phyloP scores from a whole-genome alignment of 2,329 filamentous ascomycete genomes.

The Lojkania enalia region DNA sequence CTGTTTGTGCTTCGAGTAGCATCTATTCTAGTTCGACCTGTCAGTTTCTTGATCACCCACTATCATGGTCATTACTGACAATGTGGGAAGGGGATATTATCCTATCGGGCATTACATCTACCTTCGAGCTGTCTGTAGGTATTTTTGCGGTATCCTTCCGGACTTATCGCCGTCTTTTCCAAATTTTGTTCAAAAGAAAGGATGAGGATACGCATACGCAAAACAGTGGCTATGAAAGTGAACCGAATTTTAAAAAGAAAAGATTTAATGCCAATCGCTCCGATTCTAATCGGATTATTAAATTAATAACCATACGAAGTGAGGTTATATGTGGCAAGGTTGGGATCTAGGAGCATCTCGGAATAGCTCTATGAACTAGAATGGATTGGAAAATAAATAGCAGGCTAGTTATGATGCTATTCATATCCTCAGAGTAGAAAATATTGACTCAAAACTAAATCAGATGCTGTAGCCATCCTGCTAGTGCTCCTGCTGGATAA shows the following conservation, averaged over 20 bases:
- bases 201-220: background rate
- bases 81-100: background rate
- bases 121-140: conserved; percentile 2
- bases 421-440: too few species aligned
- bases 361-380: too few species aligned
- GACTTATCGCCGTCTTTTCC: conserved; percentile 1
- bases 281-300: background rate
- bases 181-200: background rate
- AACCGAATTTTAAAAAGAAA: background rate
- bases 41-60: background rate
- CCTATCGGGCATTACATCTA: background rate
- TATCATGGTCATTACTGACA: background rate
- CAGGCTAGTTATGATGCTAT: too few species aligned
- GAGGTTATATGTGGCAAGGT: too few species aligned
- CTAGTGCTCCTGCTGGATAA: too few species aligned
- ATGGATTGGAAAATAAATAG: too few species aligned
- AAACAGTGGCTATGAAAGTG: background rate
- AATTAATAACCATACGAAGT: background rate
- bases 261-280: background rate
- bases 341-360: too few species aligned
- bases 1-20: conserved; percentile 1
- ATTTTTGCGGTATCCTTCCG: conserved; percentile 1
- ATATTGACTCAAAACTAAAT: too few species aligned
- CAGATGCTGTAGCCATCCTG: too few species aligned
- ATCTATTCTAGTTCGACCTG: conserved; percentile 1